phyloP scores from a whole-genome alignment of 345 rosid species.

The Citrus inodora region DNA sequence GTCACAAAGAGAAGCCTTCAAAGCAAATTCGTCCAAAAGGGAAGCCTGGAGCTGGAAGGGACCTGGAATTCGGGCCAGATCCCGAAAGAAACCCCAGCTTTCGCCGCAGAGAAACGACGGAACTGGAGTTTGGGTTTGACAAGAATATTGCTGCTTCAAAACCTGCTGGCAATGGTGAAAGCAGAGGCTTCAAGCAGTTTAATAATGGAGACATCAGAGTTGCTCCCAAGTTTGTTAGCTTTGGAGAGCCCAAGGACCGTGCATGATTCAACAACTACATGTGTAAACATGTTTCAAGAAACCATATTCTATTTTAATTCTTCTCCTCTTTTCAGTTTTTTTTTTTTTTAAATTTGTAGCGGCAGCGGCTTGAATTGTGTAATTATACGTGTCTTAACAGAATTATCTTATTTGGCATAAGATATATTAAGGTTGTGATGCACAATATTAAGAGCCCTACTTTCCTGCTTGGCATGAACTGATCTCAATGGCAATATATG shows the following conservation, averaged over 20 bases:
- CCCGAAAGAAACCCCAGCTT: slow-evolving; percentile 11
- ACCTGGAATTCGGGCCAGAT: slow-evolving; percentile 9
- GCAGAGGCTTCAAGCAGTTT: slow-evolving; percentile 24
- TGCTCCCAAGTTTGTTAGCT: slow-evolving; percentile 13
- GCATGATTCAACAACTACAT: slow-evolving; percentile 1
- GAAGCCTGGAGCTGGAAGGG: slow-evolving; percentile 26
- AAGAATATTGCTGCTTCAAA: slow-evolving; percentile 22
- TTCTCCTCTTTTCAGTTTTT: background rate
- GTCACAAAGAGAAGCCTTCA: slow-evolving; percentile 9
- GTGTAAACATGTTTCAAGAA: background rate
- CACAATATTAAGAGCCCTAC: background rate
- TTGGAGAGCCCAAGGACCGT: slow-evolving; percentile 6
- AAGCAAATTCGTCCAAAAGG: slow-evolving; percentile 17
- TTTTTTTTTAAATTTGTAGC: background rate
- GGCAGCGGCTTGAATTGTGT: background rate
- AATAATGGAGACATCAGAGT: slow-evolving; percentile 9
- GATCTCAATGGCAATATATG: background rate
- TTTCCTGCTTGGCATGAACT: background rate
- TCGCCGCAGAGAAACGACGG: slow-evolving; percentile 20
- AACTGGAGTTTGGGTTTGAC: slow-evolving; percentile 47
- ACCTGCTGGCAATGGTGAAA: slow-evolving; percentile 21
- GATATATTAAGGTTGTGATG: background rate
- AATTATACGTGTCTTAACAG: background rate
- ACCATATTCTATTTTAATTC: background rate
- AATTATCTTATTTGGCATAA: background rate